These are phyloP conservation scores for Boletus rubropictus DNA, from an alignment of 768 basidiomycete species.

Conservation along the genomic window DNA sequence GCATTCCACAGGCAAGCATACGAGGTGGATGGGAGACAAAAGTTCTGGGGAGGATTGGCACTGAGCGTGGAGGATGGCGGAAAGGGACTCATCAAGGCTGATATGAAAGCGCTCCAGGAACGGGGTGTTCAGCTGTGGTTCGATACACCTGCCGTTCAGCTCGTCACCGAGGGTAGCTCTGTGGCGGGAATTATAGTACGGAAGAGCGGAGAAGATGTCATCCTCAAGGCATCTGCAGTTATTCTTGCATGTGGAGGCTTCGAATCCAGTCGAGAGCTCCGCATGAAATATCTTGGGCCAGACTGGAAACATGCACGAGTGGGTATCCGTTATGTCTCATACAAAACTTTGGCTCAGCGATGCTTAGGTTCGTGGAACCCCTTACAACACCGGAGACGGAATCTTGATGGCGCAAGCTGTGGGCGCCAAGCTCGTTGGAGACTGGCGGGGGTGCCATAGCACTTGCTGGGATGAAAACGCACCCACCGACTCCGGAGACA, in stretches of 20 bases:
- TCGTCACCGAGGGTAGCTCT: slow-evolving; percentile 31
- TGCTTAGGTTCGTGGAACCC: slow-evolving; percentile 59
- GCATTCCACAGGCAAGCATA: slow-evolving; percentile 67
- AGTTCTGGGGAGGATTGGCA: slow-evolving; percentile 68
- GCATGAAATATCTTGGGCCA: slow-evolving; percentile 50
- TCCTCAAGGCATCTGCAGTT: slow-evolving; percentile 41
- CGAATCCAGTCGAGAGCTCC: slow-evolving; percentile 50
- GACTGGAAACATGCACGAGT: slow-evolving; percentile 57
- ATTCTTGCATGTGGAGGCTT: slow-evolving; percentile 65
- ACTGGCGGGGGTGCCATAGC: slow-evolving; percentile 67
- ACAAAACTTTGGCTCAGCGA: not conserved
- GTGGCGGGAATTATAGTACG: slow-evolving; percentile 45
- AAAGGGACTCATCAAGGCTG: slow-evolving; percentile 58
- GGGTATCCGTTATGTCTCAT: not conserved
- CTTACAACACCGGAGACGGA: slow-evolving; percentile 69
- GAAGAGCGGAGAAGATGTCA: slow-evolving; percentile 32
- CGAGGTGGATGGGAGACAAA: slow-evolving; percentile 53
- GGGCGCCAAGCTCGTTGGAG: slow-evolving; percentile 55
- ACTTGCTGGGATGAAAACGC: slow-evolving; percentile 69
- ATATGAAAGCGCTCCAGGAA: slow-evolving; percentile 42
- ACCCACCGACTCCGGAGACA: slow-evolving; percentile 43
- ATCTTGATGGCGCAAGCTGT: slow-evolving; percentile 45
- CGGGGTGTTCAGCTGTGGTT: slow-evolving; percentile 56
- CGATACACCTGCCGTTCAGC: slow-evolving; percentile 40
- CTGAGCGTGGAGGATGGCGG: slow-evolving; percentile 60